Evolutionary conservation across 2,329 filamentous ascomycete genomes (phyloP).

Genomic region (Stylonectria norvegica): DNA sequence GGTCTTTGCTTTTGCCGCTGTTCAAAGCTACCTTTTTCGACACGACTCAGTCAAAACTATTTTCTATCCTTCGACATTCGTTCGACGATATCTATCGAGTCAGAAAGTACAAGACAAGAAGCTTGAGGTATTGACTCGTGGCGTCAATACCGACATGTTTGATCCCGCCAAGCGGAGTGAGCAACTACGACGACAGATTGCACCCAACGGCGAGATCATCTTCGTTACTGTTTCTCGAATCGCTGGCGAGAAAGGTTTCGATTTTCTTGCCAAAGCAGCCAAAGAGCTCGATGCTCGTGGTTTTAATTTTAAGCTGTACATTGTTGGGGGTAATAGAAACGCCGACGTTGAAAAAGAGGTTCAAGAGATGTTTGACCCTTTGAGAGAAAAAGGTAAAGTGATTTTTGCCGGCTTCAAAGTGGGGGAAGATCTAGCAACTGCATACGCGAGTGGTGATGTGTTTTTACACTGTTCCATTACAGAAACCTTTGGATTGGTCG

Average conservation of each 20-base stretch:
- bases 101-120: constrained; percentile 55
- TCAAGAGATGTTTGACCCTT: constrained; percentile 53
- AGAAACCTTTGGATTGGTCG: constrained; percentile 69
- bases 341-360: constrained; percentile 59
- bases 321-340: constrained; percentile 67
- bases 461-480: constrained; percentile 70
- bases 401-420: constrained; percentile 65
- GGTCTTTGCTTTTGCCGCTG: constrained; percentile 58
- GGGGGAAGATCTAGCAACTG: constrained; percentile 58
- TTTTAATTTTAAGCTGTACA: constrained; percentile 60
- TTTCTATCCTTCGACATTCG: constrained; percentile 65
- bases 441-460: constrained; percentile 65
- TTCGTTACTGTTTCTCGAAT: constrained; percentile 64
- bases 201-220: constrained; percentile 60
- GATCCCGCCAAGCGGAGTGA: constrained; percentile 51
- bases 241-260: constrained; percentile 68
- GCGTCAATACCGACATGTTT: constrained; percentile 63
- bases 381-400: constrained; percentile 50
- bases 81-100: constrained; percentile 56
- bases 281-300: constrained; percentile 52
- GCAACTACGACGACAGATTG: constrained; percentile 50
- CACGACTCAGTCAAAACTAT: constrained; percentile 60
- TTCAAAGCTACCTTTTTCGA: constrained; percentile 65
- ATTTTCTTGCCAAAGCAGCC: constrained; percentile 59
- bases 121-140: constrained; percentile 59